Base-by-base conservation (phyloP, 1,284 basidiomycete genomes). In the Meira miltonrushii region DNA sequence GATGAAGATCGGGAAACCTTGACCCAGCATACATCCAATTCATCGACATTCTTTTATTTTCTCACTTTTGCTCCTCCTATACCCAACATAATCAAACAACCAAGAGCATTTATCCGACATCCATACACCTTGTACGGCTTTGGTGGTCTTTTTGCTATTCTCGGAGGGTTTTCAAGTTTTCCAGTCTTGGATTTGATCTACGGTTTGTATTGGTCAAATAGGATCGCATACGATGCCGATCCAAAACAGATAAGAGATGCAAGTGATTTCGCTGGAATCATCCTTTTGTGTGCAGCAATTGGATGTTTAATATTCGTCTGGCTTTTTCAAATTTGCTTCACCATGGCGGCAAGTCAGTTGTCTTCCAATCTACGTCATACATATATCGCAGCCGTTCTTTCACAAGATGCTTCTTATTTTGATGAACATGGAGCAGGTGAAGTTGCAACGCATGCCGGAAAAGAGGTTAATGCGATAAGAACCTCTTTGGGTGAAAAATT, bases 341-440 rank as follows among this genome's bases (percentile, higher is more conserved):
- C 74, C 11, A 58, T 69, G n/a, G 80, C 79, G 15, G 72, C 76
- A 0, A 59, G 73, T 12, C 62, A 75, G 19, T 68, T 81, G 28
- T 75, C 77, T 2, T 65, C 74, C 37, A 57, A 73, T 12, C 66
- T 81, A 7, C 69, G 80, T 11, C 66, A 76, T 23, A 64, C 75
- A 13, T 81, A 81, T 62, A 69, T 82, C 48, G 68, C 79, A 13
- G 74, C 80, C 2, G 67, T 79, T 17, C 62, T 82, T 39, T 69
- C 75, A 2, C 80, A 82, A 58, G 80, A 81, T 58, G 77, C 78
- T 13, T 73, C 75, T 5, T 80, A 78, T 64, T 81, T 80, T 57
- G 80, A 81, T 56, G 61, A 69, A 3, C 75, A 80, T 46, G 81
- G 81, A 23, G 72, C 80, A 5, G 81, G 81, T 54, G 80, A 81